Percentiles rank a stretch among this genome's conserved stretches.
Conservation (phyloP, 2,329 filamentous ascomycete species). For the Fusarium dlaminii region DNA sequence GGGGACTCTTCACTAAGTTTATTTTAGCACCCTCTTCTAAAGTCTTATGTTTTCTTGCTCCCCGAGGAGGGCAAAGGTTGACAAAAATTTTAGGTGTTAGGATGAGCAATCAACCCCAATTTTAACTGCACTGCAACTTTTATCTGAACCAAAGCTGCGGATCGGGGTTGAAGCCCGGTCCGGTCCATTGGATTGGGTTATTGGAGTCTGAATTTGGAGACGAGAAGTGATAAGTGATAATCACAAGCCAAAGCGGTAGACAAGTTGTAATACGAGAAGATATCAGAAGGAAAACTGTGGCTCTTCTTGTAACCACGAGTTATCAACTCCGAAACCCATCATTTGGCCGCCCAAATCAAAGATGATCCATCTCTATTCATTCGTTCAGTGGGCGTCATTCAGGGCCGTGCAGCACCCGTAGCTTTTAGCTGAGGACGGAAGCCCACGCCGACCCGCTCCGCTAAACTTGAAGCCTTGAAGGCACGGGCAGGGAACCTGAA, state of each 20-base stretch:
- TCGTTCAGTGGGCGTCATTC: slow-evolving; percentile 36
- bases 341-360: slow-evolving; percentile 26
- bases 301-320: not conserved
- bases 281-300: not conserved
- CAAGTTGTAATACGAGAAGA: not conserved
- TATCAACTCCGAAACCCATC: slow-evolving; percentile 1
- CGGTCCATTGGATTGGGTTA: slow-evolving; percentile 13
- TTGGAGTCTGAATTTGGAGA: slow-evolving; percentile 21
- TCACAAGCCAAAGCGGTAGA: not conserved
- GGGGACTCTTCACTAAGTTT: too few relatives aligned
- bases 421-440: slow-evolving; percentile 27
- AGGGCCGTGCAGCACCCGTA: slow-evolving; percentile 10
- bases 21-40: too few relatives aligned
- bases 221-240: slow-evolving; percentile 11
- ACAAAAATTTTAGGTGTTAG: not conserved
- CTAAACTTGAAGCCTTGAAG: slow-evolving; percentile 17
- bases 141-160: slow-evolving; percentile 24
- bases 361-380: not conserved
- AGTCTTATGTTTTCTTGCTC: too few relatives aligned
- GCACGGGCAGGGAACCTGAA: slow-evolving; percentile 22
- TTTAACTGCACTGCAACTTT: slow-evolving; percentile 7
- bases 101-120: slow-evolving; percentile 2
- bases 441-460: slow-evolving; percentile 34
- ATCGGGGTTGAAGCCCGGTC: slow-evolving; percentile 31
- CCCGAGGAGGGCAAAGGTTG: not conserved